Evolutionary conservation across 176 grass and related monocot genomes (phyloP), one percentile per base, ranked within the genome.

Genomic region (Oryza glumipatula): DNA sequence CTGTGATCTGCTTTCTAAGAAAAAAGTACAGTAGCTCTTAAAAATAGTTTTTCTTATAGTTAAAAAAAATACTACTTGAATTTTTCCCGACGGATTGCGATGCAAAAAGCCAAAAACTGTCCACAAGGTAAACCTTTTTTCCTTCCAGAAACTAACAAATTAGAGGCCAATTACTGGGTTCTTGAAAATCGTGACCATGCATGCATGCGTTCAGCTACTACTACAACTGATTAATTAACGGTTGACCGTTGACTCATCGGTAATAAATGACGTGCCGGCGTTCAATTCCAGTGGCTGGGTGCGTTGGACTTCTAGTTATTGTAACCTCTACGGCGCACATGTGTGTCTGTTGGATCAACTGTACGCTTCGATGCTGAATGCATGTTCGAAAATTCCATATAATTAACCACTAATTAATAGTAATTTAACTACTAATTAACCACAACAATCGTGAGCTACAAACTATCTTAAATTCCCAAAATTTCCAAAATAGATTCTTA

Each of bases 201-300:
- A 44, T 44, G 58, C 58, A 63, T 63, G 58, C 58, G 11, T 63
- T 63, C 58, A 23, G 58, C 58, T 63, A 44, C 41, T 43, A 10
- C 43, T 41, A 23, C 17, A 21, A 19, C 7, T 63, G 9, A 58
- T 58, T 58, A 21, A 58, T 11, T 63, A 63, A 23, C n/a, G n/a
- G 0, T 9, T 63, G 58, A 63, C n/a, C n/a, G n/a, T 63, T 63
- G 58, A 63, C n/a, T 7, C 8, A 4, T 6, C 2, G 58, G 58
- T 23, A 63, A 17, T 1, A 7, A 58, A 23, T 63, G 21, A 63
- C 58, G 58, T 63, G n/a, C 21, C n/a, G 11, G n/a, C 22, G 58
- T 63, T 63, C 58, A 63, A 63, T 63, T 63, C 58, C 58, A 61
- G 56, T 61, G 56, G 56, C 56, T 61, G 19, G 56, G 56, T 61